A percentile compares a stretch with the other conserved stretches of the same genome.
These are phyloP conservation scores for Eucalyptus melliodora DNA, from an alignment of 345 rosid species.

Conservation along the genomic window DNA sequence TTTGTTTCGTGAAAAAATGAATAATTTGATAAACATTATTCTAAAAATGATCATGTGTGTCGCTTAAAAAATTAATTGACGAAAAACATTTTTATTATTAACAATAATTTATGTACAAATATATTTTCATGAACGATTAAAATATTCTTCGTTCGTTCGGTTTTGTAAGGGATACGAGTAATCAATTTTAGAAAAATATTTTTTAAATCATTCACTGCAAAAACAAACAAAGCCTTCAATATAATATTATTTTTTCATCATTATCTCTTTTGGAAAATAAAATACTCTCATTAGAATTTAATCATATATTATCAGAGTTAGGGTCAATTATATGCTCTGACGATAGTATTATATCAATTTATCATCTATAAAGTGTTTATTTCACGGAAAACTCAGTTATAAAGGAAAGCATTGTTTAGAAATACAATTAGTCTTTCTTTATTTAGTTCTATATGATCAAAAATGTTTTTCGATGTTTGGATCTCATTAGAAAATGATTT, in stretches of 20 bases:
- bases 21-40: fast-evolving
- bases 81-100: background rate
- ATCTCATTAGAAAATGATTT: too few species aligned
- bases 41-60: background rate
- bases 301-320: background rate
- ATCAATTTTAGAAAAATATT: background rate
- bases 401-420: too few species aligned
- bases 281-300: background rate
- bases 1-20: background rate
- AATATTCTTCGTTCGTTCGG: fast-evolving
- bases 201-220: background rate
- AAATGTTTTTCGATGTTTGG: too few species aligned
- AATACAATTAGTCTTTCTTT: fast-evolving
- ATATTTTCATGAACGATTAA: background rate
- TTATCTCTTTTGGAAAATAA: background rate
- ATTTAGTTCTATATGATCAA: too few species aligned
- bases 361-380: background rate
- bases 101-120: background rate
- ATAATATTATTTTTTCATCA: background rate
- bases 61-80: background rate
- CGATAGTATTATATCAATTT: background rate
- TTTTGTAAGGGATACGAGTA: background rate
- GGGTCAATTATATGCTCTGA: fast-evolving
- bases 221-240: background rate
- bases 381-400: fast-evolving